Conservation (phyloP, 2,329 filamentous ascomycete species). For the Curvularia sp. region DNA sequence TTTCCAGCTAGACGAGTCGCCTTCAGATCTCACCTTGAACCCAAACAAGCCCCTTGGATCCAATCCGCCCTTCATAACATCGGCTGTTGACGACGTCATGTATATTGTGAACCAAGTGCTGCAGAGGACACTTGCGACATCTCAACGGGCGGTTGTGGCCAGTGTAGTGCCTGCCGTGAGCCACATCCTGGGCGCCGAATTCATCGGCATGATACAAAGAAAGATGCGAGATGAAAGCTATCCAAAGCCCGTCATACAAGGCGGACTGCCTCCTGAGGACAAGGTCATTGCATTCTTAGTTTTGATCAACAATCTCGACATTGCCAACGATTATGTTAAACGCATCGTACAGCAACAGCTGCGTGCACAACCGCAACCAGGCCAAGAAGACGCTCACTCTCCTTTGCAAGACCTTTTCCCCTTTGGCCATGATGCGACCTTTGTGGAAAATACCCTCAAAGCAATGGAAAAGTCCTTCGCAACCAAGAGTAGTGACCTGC, state of each 20-base stretch:
- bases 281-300: conserved; percentile 89
- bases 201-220: conserved; percentile 94
- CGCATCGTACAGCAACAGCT: conserved; percentile 80
- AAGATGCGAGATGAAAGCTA: conserved; percentile 98
- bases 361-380: conserved; percentile 44
- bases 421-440: conserved; percentile 75
- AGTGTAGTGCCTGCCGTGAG: conserved; percentile 80
- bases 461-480: conserved; percentile 75
- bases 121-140: conserved; percentile 84
- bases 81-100: conserved; percentile 98
- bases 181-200: conserved; percentile 84
- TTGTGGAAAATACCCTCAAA: conserved; percentile 72
- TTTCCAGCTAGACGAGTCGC: conserved; percentile 93
- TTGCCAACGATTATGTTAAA: conserved; percentile 87
- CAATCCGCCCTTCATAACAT: conserved; percentile 89
- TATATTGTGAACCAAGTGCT: conserved; percentile 96
- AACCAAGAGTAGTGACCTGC: conserved; percentile 78
- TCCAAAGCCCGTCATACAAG: conserved; percentile 78
- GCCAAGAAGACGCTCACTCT: conserved; percentile 47
- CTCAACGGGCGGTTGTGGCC: conserved; percentile 77
- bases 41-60: conserved; percentile 73
- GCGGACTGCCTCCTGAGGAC: conserved; percentile 84
- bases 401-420: conserved; percentile 72
- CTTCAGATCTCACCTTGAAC: conserved; percentile 78
- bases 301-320: conserved; percentile 93